These are phyloP conservation scores for Hypoxylon sp. DNA, from an alignment of 2,329 filamentous ascomycete species.

Conservation along the genomic window DNA sequence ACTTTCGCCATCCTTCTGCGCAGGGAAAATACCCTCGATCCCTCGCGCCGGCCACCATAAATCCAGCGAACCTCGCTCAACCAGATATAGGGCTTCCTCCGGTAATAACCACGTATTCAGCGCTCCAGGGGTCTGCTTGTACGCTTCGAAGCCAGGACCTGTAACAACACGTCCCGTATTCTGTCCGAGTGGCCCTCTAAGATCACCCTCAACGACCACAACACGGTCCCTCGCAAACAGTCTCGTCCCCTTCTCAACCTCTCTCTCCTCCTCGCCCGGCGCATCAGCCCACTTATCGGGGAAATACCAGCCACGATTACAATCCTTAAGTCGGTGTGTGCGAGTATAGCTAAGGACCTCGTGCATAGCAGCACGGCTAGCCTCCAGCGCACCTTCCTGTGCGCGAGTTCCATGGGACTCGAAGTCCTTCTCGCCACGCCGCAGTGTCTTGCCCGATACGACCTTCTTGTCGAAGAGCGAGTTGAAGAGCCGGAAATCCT, in stretches of 20 bases:
- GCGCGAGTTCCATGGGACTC: constrained; percentile 90
- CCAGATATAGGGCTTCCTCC: constrained; percentile 90
- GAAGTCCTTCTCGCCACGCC: constrained; percentile 97
- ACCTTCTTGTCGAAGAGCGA: constrained; percentile 64
- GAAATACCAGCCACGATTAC: constrained; percentile 80
- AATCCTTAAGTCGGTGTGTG: constrained; percentile 77
- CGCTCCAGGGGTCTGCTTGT: constrained; percentile 67
- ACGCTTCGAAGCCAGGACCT: constrained; percentile 57
- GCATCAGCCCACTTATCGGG: constrained; percentile 68
- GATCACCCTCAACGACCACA: constrained; percentile 77
- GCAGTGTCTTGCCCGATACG: constrained; percentile 75
- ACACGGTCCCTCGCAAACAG: constrained; percentile 63
- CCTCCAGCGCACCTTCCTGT: constrained; percentile 83
- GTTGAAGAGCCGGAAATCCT: constrained; percentile 85
- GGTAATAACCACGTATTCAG: constrained; percentile 86
- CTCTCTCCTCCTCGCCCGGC: constrained; percentile 31
- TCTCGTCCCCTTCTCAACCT: constrained; percentile 51
- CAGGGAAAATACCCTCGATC: constrained; percentile 66
- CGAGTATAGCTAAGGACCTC: constrained; percentile 85
- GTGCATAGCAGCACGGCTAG: constrained; percentile 90
- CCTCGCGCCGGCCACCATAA: constrained; percentile 81
- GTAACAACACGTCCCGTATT: constrained; percentile 79
- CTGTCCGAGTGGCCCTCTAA: constrained; percentile 79
- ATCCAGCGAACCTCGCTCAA: constrained; percentile 90
- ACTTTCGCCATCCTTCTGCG: constrained; percentile 52